Base-by-base conservation (phyloP, 2,329 filamentous ascomycete genomes). In the Teratosphaeria zuluensis region DNA sequence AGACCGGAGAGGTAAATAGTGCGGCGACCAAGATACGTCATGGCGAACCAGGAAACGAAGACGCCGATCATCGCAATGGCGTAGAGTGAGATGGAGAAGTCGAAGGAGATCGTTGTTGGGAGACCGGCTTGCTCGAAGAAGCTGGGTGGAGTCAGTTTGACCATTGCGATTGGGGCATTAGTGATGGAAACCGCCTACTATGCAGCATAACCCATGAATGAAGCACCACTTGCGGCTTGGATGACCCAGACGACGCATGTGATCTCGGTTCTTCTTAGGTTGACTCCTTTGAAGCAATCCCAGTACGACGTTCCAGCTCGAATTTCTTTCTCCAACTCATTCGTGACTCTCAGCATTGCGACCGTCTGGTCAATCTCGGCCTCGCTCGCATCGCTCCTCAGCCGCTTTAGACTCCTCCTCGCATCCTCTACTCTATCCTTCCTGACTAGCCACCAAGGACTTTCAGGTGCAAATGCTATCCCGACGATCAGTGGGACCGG, bases 281-380 rank as follows among this genome's bases (percentile, higher is more conserved):
- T 78, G 33, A 76, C 64, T 5, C 78, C 78, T 46, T 71, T 76
- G 72, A 84, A 83, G 65, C 78, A 80, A 63, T 83, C 79, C 8
- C 61, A 61, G 64, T 81, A 82, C 0, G 66, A 72, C 0, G 75
- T 73, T 3, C 77, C 77, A 2, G 75, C 72, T 59, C 79, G 75
- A 59, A 76, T 69, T 56, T 81, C 76, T 57, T 78, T 73, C 68
- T 85, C 82, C 1, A 83, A 70, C 53, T 77, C 74, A 60, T 85
- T 90, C 0, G 90, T 95, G 69, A 92, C 88, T 1, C 90, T 83
- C 87, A 95, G 94, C 88, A 95, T 92, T 66, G 89, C 87, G 51
- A 95, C 78, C 0, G 88, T 92, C 74, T 92, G 88, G 81, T 66
- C 86, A 16, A 87, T 82, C 5, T 84, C 80, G 42, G 81, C 74